Percentiles rank a stretch among this genome's conserved stretches.
phyloP scores from a whole-genome alignment of 2,329 filamentous ascomycete species.

The Fusarium annulatum region DNA sequence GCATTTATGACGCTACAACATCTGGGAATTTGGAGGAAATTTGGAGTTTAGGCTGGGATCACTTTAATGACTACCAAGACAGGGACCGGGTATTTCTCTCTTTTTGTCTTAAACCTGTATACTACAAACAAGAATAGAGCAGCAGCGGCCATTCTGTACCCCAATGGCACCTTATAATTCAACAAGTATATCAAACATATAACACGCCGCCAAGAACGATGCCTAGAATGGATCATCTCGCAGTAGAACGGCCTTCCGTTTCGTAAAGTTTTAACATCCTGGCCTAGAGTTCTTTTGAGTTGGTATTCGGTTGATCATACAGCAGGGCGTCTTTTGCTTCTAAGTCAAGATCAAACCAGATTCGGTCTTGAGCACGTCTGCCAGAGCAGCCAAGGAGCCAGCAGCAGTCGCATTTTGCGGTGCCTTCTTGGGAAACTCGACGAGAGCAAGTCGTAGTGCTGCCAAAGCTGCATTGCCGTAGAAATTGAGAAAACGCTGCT shows the following conservation, averaged over 20 bases:
- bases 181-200: conserved; percentile 39
- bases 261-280: conserved; percentile 25
- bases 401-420: conserved; percentile 61
- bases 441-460: conserved; percentile 74
- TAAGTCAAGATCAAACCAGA: conserved; percentile 60
- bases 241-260: conserved; percentile 7
- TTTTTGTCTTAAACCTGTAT: conserved; percentile 37
- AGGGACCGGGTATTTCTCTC: conserved; percentile 20
- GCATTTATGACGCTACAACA: conserved; percentile 26
- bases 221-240: conserved; percentile 5
- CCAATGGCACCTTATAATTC: conserved; percentile 35
- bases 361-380: conserved; percentile 62
- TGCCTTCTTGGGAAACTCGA: conserved; percentile 76
- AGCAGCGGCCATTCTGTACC: conserved; percentile 12
- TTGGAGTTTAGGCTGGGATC: conserved; percentile 38
- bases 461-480: conserved; percentile 83
- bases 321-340: neutral
- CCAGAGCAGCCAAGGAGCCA: conserved; percentile 64
- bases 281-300: neutral
- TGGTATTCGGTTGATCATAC: neutral
- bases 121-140: conserved; percentile 42
- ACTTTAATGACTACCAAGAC: conserved; percentile 17
- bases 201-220: conserved; percentile 9
- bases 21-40: conserved; percentile 34
- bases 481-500: conserved; percentile 80